Base-by-base conservation (phyloP, 352 stramenopile species). In the Pythium dissimile region DNA sequence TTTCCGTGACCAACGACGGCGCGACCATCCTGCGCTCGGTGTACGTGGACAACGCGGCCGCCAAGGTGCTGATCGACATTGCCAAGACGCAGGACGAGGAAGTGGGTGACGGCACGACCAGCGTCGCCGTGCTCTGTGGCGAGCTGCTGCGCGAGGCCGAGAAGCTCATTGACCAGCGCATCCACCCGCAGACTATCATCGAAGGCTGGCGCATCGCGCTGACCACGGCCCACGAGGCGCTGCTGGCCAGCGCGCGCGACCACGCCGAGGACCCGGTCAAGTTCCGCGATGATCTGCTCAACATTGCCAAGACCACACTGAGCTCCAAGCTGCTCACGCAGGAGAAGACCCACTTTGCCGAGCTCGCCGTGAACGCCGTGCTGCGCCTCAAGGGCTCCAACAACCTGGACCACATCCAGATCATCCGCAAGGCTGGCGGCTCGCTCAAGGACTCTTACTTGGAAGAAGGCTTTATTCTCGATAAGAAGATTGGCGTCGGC, bases 31-130 rank as follows among this genome's bases (percentile, higher is more conserved):
- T 99, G 37, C 93, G 94, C 62, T 92, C 87, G 13, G 81, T 99
- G 38, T 97, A 99, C 65, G 84, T 99, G 28, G 97, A 99, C 69
- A 99, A 99, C 70, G 89, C 97, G 26, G 97, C 97, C 16, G 97
- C 97, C 24, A 99, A 99, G 71, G 92, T 99, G 9, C 84, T 99
- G 28, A 96, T 99, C 18, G 97, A 99, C 67, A 99, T 99, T 74
- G 91, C 96, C 47, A 98, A 97, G 82, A 98, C 97, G 9, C 95
- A 98, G 75, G 97, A 99, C 79, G 95, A 99, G 53, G 96, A 99
- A 77, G 96, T 99, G 8, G 97, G 97, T 34, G 97, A 99, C 73
- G 97, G 97, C 45, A 99, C 97, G 26, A 99, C 97, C 12, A 62
- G 88, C 69, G 95, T 98, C 6, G 94, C 91, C 11, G 95, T 99